Evolutionary conservation across 257 asterid species (phyloP).

Genomic region (Cinchona pubescens): DNA sequence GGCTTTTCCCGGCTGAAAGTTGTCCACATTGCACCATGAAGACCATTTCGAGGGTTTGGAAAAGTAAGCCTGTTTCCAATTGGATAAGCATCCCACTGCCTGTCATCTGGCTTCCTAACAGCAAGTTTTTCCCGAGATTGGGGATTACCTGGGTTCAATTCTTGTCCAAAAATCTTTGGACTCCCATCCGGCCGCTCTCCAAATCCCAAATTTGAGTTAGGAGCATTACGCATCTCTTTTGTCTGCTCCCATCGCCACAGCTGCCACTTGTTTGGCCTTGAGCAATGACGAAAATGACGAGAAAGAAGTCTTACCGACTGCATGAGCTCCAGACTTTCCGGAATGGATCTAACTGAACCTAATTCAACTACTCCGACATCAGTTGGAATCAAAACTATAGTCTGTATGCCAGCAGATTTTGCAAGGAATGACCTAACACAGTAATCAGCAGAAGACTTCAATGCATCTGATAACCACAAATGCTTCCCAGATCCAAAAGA

Average conservation of each 20-base stretch:
- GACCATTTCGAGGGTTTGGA: slow-evolving; percentile 41
- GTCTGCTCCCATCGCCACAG: slow-evolving; percentile 28
- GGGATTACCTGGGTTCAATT: slow-evolving; percentile 37
- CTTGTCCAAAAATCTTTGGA: slow-evolving; percentile 73
- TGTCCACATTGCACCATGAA: slow-evolving; percentile 41
- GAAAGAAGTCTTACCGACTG: slow-evolving; percentile 52
- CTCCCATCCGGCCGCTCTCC: slow-evolving; percentile 33
- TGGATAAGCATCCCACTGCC: slow-evolving; percentile 31
- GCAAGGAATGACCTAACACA: slow-evolving; percentile 84
- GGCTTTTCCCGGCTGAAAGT: slow-evolving; percentile 34
- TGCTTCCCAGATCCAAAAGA: slow-evolving; percentile 64
- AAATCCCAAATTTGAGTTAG: slow-evolving; percentile 27
- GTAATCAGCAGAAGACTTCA: slow-evolving; percentile 47
- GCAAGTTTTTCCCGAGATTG: slow-evolving; percentile 42
- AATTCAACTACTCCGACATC: slow-evolving; percentile 86
- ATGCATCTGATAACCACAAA: slow-evolving; percentile 61
- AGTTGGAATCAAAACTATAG: slow-evolving; percentile 81
- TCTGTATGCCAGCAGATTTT: slow-evolving; percentile 80
- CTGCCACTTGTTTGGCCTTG: slow-evolving; percentile 46
- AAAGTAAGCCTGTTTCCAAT: slow-evolving; percentile 42
- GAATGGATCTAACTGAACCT: slow-evolving; percentile 75
- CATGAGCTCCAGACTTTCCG: slow-evolving; percentile 57
- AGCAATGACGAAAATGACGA: slow-evolving; percentile 42
- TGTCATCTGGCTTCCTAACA: slow-evolving; percentile 39
- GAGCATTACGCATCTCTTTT: slow-evolving; percentile 30